These are phyloP conservation scores for Syzygium grande DNA, from an alignment of 345 rosid genomes.

Conservation along the genomic window DNA sequence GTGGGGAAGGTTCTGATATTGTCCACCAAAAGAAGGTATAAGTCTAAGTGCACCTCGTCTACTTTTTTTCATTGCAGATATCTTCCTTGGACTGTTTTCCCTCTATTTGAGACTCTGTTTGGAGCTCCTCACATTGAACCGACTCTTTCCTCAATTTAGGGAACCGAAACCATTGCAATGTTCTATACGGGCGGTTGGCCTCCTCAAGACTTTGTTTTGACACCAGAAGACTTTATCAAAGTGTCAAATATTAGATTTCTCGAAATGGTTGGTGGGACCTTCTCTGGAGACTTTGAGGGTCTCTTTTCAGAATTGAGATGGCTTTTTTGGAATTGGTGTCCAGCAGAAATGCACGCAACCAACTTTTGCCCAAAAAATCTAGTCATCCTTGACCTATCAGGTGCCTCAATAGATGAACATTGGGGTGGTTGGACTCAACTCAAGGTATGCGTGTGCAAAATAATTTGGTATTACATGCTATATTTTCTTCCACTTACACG, in stretches of 20 bases:
- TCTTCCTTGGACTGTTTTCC: too few relatives aligned
- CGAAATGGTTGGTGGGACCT: rapidly evolving
- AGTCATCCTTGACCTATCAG: rapidly evolving
- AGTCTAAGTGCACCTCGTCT: too few relatives aligned
- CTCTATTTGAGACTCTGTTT: too few relatives aligned
- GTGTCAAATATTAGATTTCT: background rate
- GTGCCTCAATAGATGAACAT: rapidly evolving
- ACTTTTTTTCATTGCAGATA: too few relatives aligned
- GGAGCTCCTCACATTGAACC: background rate
- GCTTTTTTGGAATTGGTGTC: rapidly evolving
- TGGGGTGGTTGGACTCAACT: background rate
- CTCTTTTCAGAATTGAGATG: background rate
- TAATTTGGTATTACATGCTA: background rate
- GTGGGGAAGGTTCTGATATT: too few relatives aligned
- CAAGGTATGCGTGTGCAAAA: background rate
- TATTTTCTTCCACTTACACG: background rate
- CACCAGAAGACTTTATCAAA: background rate
- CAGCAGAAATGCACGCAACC: background rate
- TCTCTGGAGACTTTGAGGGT: background rate
- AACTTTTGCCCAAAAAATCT: background rate
- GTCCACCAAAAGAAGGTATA: too few relatives aligned
- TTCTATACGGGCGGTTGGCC: rapidly evolving
- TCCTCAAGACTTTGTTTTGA: background rate
- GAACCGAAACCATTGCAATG: rapidly evolving
- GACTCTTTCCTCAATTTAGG: background rate